A percentile compares a stretch with the other conserved stretches of the same genome.
These are phyloP conservation scores for Yamadazyma conglobata DNA, from an alignment of 1,139 yeast species.

Conservation along the genomic window DNA sequence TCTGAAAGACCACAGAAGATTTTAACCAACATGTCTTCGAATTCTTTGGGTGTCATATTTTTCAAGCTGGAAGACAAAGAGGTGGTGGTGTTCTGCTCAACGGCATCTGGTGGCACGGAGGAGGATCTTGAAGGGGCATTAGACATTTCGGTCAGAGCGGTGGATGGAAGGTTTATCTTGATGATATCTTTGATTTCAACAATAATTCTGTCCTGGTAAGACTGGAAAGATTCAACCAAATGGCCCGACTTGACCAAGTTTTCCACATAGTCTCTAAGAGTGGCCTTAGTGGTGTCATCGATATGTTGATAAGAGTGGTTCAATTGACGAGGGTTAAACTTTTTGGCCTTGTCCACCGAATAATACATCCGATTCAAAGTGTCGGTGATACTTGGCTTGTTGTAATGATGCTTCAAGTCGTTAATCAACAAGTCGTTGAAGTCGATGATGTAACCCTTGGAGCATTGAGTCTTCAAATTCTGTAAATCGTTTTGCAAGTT, in stretches of 20 bases:
- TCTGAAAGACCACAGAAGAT: slow-evolving; percentile 68
- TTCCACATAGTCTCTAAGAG: slow-evolving; percentile 43
- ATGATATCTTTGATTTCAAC: slow-evolving; percentile 73
- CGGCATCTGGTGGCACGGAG: slow-evolving; percentile 24
- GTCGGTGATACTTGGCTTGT: slow-evolving; percentile 43
- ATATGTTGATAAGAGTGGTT: slow-evolving; percentile 33
- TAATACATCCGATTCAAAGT: slow-evolving; percentile 50
- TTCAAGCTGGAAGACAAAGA: slow-evolving; percentile 51
- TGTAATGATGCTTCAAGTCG: slow-evolving; percentile 60
- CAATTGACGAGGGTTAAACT: slow-evolving; percentile 16
- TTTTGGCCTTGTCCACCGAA: slow-evolving; percentile 23
- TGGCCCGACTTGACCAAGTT: slow-evolving; percentile 65
- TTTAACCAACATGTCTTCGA: slow-evolving; percentile 62
- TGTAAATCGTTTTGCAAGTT: slow-evolving; percentile 51
- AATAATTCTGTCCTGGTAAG: slow-evolving; percentile 65
- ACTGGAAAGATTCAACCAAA: slow-evolving; percentile 58
- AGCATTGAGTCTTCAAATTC: slow-evolving; percentile 55
- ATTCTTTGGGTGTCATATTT: slow-evolving; percentile 67
- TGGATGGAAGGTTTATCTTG: slow-evolving; percentile 55
- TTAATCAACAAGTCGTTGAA: slow-evolving; percentile 53
- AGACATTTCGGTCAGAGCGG: slow-evolving; percentile 19
- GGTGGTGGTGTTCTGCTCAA: slow-evolving; percentile 11
- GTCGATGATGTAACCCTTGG: slow-evolving; percentile 59
- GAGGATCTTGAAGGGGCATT: slow-evolving; percentile 30
- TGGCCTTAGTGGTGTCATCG: slow-evolving; percentile 30